Evolutionary conservation across 2,329 filamentous ascomycete species (phyloP).

Genomic region (Alternaria rosae): DNA sequence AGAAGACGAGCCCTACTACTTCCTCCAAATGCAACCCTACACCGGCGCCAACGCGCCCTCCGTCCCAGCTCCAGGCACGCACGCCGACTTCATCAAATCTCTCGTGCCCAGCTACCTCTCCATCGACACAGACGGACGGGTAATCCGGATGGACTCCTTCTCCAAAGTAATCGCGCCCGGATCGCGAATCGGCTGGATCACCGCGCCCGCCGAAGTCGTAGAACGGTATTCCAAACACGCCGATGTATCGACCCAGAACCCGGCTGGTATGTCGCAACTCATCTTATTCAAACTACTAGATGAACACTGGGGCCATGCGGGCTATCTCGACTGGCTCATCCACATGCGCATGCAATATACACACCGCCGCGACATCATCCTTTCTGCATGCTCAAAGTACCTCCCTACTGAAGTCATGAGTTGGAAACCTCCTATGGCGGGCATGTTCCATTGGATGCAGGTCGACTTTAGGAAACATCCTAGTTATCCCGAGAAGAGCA

Average conservation of each 20-base stretch:
- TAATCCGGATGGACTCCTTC: slow-evolving; percentile 90
- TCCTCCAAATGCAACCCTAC: slow-evolving; percentile 86
- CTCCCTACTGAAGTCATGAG: slow-evolving; percentile 76
- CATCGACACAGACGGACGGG: slow-evolving; percentile 85
- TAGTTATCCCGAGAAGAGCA: slow-evolving; percentile 55
- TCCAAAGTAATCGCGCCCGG: slow-evolving; percentile 90
- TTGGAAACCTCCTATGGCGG: slow-evolving; percentile 82
- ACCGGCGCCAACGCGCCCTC: slow-evolving; percentile 60
- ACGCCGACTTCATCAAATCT: slow-evolving; percentile 75
- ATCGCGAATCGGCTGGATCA: slow-evolving; percentile 85
- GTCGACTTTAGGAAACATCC: slow-evolving; percentile 74
- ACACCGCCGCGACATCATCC: slow-evolving; percentile 74
- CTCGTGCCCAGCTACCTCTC: slow-evolving; percentile 79
- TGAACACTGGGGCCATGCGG: slow-evolving; percentile 90
- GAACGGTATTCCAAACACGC: slow-evolving; percentile 83
- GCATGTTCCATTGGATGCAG: slow-evolving; percentile 93
- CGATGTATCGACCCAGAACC: slow-evolving; percentile 85
- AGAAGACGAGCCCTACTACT: slow-evolving; percentile 96
- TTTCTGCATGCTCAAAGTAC: slow-evolving; percentile 80
- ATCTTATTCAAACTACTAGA: slow-evolving; percentile 89
- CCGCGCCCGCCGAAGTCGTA: slow-evolving; percentile 82
- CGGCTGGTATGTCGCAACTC: slow-evolving; percentile 83
- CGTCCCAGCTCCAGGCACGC: slow-evolving; percentile 64
- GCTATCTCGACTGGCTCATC: slow-evolving; percentile 90
- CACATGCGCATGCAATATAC: slow-evolving; percentile 84